Evolutionary conservation across 2,329 filamentous ascomycete genomes (phyloP), one percentile per base, ranked within the genome.

Genomic region (Stagonosporopsis rhizophila): DNA sequence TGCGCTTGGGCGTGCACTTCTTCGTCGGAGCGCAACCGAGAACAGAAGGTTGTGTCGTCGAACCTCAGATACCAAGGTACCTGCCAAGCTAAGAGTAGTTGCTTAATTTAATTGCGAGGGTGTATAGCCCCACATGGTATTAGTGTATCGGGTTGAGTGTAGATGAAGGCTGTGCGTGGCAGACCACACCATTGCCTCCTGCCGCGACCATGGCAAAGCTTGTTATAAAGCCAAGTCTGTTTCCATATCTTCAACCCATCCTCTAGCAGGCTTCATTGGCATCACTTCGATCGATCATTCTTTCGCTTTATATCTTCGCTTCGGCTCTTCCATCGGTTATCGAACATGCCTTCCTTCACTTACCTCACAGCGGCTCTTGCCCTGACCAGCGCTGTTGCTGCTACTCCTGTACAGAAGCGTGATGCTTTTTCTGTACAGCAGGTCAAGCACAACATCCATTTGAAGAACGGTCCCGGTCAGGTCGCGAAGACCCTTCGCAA

Each of bases 401-500:
- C 73, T 40, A 66, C 50, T 11, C 74, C 74, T 4, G 65, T 76
- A 44, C 65, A 58, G 56, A 72, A 71, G 63, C 68, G 66, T 17
- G 59, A 60, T 25, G 42, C 64, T 11, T 77, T 75, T 60, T 64
- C 69, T 7, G 44, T 75, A 17, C 23, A 66, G 32, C 74, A 76
- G 55, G 70, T 75, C 47, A 56, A 66, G 50, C 66, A 65, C 45
- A 62, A 60, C 46, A 61, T 60, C 15, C 68, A 65, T 58, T 50
- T 69, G 61, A 78, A 76, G 67, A 77, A 71, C 58, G 78, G 78
- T 28, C 71, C 78, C 1, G 58, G 62, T 7, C 66, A 71, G 30
- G 69, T 77, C 48, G 67, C 73, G 51, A 78, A 78, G 71, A 74
- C 75, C 1, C 75, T 78, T 54, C 62, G 70, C 57, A 81, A 80